These are phyloP conservation scores for Panaeolus papilionaceus DNA, from an alignment of 768 basidiomycete genomes.

Conservation along the genomic window DNA sequence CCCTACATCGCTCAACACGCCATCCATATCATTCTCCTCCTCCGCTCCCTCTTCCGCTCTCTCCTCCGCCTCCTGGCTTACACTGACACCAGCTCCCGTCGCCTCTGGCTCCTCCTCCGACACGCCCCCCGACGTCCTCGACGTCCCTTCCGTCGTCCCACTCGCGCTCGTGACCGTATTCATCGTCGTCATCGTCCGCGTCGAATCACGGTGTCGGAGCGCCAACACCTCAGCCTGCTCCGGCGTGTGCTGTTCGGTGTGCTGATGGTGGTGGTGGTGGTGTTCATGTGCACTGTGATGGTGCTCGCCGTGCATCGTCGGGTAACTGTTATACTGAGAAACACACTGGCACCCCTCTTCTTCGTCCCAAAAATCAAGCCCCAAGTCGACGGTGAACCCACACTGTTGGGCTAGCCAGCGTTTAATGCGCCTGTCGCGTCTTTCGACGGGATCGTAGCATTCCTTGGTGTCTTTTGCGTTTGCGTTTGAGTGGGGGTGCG, in stretches of 20 bases:
- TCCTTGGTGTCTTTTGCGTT: neutral
- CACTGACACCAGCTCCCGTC: neutral
- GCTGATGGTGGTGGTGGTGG: neutral
- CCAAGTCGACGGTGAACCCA: constrained; percentile 7
- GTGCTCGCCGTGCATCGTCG: neutral
- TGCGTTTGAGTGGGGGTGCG: too few species aligned
- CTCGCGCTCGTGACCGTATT: neutral
- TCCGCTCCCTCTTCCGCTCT: neutral
- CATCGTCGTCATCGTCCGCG: constrained; percentile 4
- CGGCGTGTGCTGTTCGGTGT: too few species aligned
- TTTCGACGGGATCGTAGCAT: neutral
- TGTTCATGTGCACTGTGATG: neutral
- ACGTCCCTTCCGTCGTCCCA: neutral
- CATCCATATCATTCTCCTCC: neutral
- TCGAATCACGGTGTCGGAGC: neutral
- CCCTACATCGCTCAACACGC: neutral
- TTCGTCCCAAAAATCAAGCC: neutral
- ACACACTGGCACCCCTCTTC: neutral
- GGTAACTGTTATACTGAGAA: neutral
- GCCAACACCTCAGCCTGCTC: neutral
- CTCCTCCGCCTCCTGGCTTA: neutral
- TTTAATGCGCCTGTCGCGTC: constrained; percentile 15
- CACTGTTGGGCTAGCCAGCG: constrained; percentile 20
- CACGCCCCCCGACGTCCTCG: neutral
- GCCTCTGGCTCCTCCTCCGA: neutral